Percentiles rank a stretch among this genome's conserved stretches.
Conservation (phyloP, 2,329 filamentous ascomycete genomes). For the Fusarium austroafricanum region DNA sequence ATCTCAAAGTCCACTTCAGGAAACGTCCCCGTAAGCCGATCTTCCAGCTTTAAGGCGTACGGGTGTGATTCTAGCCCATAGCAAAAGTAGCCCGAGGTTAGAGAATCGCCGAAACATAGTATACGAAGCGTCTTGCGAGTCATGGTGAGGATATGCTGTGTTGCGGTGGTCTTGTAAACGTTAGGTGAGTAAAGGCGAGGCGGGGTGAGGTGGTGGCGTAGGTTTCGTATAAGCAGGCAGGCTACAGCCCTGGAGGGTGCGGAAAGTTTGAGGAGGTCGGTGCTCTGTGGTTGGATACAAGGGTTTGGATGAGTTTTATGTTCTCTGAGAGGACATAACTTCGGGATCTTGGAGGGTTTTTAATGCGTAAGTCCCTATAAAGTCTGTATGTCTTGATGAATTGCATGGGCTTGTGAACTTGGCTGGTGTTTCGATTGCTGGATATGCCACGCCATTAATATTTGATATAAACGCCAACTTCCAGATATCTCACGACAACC, state of each 20-base stretch:
- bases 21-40: slow-evolving; percentile 60
- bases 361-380: background rate
- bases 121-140: slow-evolving; percentile 59
- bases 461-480: no score
- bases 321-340: background rate
- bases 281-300: background rate
- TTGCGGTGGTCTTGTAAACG: background rate
- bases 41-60: slow-evolving; percentile 62
- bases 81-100: slow-evolving; percentile 67
- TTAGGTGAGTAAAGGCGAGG: slow-evolving; percentile 9
- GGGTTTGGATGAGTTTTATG: background rate
- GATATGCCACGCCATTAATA: no score
- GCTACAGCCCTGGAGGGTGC: slow-evolving; percentile 9
- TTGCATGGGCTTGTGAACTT: no score
- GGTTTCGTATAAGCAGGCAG: slow-evolving; percentile 25
- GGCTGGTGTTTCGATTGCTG: no score
- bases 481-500: no score
- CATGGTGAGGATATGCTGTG: slow-evolving; percentile 35
- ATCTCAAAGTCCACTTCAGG: slow-evolving; percentile 57
- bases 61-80: slow-evolving; percentile 60
- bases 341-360: background rate
- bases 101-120: slow-evolving; percentile 73
- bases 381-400: no score
- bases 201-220: slow-evolving; percentile 19
- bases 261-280: background rate